phyloP scores from a whole-genome alignment of 2,329 filamentous ascomycete genomes.

The Lachnellula arida region DNA sequence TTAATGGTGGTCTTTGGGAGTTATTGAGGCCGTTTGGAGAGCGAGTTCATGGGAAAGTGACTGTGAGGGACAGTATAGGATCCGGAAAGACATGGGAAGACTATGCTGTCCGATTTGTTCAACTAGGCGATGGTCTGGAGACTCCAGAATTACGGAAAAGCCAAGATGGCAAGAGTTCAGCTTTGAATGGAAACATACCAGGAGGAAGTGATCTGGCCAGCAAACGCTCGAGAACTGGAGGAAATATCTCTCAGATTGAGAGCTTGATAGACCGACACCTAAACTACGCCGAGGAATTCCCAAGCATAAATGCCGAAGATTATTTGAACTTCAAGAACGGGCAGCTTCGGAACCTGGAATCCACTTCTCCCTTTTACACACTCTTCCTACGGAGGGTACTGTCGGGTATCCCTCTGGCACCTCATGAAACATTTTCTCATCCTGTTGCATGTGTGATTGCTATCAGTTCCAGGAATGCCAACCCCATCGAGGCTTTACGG shows the following conservation, averaged over 20 bases:
- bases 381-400: conserved; percentile 80
- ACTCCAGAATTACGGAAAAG: conserved; percentile 39
- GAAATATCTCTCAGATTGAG: conserved; percentile 66
- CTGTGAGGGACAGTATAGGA: conserved; percentile 84
- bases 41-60: conserved; percentile 78
- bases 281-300: conserved; percentile 60
- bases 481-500: conserved; percentile 82
- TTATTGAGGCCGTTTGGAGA: conserved; percentile 89
- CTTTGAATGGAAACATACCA: conserved; percentile 20
- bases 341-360: conserved; percentile 25
- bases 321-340: conserved; percentile 36
- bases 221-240: conserved; percentile 34
- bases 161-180: conserved; percentile 20
- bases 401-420: conserved; percentile 70
- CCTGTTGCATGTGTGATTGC: conserved; percentile 93
- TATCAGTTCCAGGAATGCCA: conserved; percentile 81
- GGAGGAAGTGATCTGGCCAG: conserved; percentile 9
- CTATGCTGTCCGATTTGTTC: conserved; percentile 81
- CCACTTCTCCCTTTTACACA: conserved; percentile 74
- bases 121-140: conserved; percentile 57
- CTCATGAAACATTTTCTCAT: conserved; percentile 91
- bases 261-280: conserved; percentile 76
- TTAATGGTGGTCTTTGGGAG: conserved; percentile 76
- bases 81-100: conserved; percentile 80
- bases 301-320: conserved; percentile 26